Evolutionary conservation across 2,329 filamentous ascomycete genomes (phyloP), one percentile per base, ranked within the genome.

Genomic region (Ilyonectria mors-panacis): DNA sequence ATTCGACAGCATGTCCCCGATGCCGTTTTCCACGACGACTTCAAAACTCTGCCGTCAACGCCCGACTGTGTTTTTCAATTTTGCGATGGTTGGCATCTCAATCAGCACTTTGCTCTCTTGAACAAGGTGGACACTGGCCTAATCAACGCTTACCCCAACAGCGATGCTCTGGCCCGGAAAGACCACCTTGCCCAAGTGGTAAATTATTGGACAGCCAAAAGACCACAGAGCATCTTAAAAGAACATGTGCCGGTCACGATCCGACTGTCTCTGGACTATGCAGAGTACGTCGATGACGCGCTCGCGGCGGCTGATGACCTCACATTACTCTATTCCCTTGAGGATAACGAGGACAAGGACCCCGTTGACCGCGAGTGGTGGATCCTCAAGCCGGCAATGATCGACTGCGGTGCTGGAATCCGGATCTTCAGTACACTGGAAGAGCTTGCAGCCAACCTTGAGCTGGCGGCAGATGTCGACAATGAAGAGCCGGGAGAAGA

Each of bases 391-490:
- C 80, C 80, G 2, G 80, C 81, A 0, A 70, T 82, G 66, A 76
- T 81, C 10, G 81, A 82, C 23, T 82, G 80, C n/a, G 81, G 80
- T 1, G 77, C 79, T 9, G 80, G 80, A 0, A 82, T 82, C n/a
- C 75, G 80, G 0, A 74, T 82, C 9, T 82, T 82, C 62, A 82
- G 80, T 30, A 82, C 80, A 0, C 66, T 78, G 12, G 77, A 80
- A 0, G 80, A 82, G 44, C 70, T 82, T 0, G 79, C 79, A 1
- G 70, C 75, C 26, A 74, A 79, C 10, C 74, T 82, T 0, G 80
- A 82, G 47, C 76, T 81, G 0, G 79, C 74, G 17, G 80, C 78
- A 19, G 73, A 80, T 50, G 77, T 80, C n/a, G 77, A 77, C 23
- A 71, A 75, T 0, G 74, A 76, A 0, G 72, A 74, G 2, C 69